Base-by-base conservation (phyloP, 2,329 filamentous ascomycete species). In the Fusarium bactridioides region DNA sequence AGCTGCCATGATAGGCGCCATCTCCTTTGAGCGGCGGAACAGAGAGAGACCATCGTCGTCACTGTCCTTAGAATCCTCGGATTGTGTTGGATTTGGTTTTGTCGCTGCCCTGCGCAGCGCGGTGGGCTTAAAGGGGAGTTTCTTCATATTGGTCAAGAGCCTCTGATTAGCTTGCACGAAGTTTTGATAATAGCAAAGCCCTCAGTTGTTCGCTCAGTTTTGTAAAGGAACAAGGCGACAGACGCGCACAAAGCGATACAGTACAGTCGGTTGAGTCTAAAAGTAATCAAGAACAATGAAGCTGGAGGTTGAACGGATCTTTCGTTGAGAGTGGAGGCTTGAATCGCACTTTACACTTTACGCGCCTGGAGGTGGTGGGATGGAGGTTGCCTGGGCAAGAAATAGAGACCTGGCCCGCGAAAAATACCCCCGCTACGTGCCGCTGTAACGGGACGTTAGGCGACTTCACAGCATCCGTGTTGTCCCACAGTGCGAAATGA, bases 111-210 rank as follows among this genome's bases (percentile, higher is more conserved):
- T 79, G 50, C 81, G 83, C 69, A 84, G 77, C 25, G 81, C 84
- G 5, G 85, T 87, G 18, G 84, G 84, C 69, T 87, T 87, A 78
- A 87, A 87, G 2, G 85, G 86, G 3, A 87, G 82, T 67, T 81
- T 83, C 74, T 83, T 83, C 69, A 80, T 80, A 72, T 79, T 56
- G 53, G 53, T 55, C 31, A 41, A 50, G 23, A 47, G 43, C 54
- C 18, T 45, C 44, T 51, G 41, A 62, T 74, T 64, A 65, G 67
- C 68, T 43, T 60, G 44, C 45, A 64, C 48, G n/a, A 15, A 27
- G 44, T 61, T 40, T 27, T 25, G 41, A 48, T 48, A 51, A 64
- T 69, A 72, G 65, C 66, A 68, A 61, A 44, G 31, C 23, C 23
- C 43, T 33, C n/a, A 19, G 25, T 23, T 37, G n/a, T 70, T 33